Base-by-base conservation (phyloP, 2,329 filamentous ascomycete species). In the Apiospora rasikravindrae region DNA sequence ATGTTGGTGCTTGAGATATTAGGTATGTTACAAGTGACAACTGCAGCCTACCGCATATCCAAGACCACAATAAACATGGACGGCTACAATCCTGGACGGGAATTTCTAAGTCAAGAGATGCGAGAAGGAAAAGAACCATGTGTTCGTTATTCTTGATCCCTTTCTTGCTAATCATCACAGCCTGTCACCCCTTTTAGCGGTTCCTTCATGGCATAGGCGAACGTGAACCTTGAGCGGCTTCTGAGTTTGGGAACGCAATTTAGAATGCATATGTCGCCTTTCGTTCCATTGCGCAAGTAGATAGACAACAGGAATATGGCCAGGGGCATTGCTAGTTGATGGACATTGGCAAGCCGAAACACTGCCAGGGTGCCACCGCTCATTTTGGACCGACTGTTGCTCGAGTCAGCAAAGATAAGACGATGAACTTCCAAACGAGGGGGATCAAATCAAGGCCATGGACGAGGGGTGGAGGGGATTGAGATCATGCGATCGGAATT, bases 391-490 rank as follows among this genome's bases (percentile, higher is more conserved):
- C 4, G 49, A 11, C 49, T n/a, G 2, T 22, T 4, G 7, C 57
- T 40, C 57, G 57, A 64, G 57, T 64, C 33, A 64, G 57, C 19
- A 64, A 40, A 64, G 57, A 64, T 64, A 40, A 64, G 29, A 64
- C 33, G 57, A 64, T 33, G 33, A 64, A 24, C 33, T 40, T 40
- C 22, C 33, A 40, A 33, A 19, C n/a, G 57, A 64, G 53, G 51
- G 29, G 53, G 19, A 22, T n/a, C n/a, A n/a, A n/a, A n/a, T 3
- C 19, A 2, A n/a, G n/a, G n/a, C n/a, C 45, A 22, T 47, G 45
- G 8, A 5, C 45, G 45, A 47, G 45, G 49, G 45, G 22, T 22
- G 1, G 57, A 64, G 33, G n/a, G 33, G 16, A 10, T 4, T 10
- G 29, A 40, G 7, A 64, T n/a, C 10, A 40, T 64, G 29, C 19